These are phyloP conservation scores for Tephrocybe sp. DNA, from an alignment of 768 basidiomycete species.

Conservation along the genomic window DNA sequence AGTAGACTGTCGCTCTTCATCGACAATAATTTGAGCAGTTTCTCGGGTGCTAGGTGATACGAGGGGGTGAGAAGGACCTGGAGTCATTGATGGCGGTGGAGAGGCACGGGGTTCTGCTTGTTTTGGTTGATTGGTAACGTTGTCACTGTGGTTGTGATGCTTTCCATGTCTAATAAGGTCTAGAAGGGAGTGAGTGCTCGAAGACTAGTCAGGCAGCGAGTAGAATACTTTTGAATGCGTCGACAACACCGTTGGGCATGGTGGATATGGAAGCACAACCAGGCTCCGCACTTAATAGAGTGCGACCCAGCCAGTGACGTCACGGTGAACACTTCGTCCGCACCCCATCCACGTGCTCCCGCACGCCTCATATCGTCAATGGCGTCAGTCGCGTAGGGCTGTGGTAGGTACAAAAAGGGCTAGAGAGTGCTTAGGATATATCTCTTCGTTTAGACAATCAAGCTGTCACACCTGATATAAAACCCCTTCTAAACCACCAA, in stretches of 20 bases:
- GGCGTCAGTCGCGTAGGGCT: too few species aligned
- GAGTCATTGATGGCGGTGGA: slow-evolving; percentile 29
- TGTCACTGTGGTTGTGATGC: slow-evolving; percentile 46
- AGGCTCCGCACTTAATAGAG: slow-evolving; percentile 11
- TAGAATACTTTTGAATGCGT: slow-evolving; percentile 81
- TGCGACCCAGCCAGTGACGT: slow-evolving; percentile 13
- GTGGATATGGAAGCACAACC: slow-evolving; percentile 3
- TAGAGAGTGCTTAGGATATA: too few species aligned
- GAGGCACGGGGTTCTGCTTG: slow-evolving; percentile 19
- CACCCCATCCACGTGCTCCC: too few species aligned
- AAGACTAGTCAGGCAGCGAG: slow-evolving; percentile 14
- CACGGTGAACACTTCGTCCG: slow-evolving; percentile 4
- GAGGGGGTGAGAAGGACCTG: slow-evolving; percentile 17
- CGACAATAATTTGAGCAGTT: slow-evolving; percentile 64
- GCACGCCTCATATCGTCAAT: too few species aligned
- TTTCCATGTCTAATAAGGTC: slow-evolving; percentile 85
- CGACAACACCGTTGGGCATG: slow-evolving; percentile 73
- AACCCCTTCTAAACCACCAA: too few species aligned
- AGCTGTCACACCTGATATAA: too few species aligned
- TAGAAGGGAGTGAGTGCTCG: slow-evolving; percentile 25
- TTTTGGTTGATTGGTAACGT: slow-evolving; percentile 23
- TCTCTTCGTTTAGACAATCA: too few species aligned
- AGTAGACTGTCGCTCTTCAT: slow-evolving; percentile 72
- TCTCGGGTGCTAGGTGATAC: slow-evolving; percentile 31
- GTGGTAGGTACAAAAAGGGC: too few species aligned